phyloP scores from a whole-genome alignment of 148 eudicot species.

The Vaccinium corymbosum region DNA sequence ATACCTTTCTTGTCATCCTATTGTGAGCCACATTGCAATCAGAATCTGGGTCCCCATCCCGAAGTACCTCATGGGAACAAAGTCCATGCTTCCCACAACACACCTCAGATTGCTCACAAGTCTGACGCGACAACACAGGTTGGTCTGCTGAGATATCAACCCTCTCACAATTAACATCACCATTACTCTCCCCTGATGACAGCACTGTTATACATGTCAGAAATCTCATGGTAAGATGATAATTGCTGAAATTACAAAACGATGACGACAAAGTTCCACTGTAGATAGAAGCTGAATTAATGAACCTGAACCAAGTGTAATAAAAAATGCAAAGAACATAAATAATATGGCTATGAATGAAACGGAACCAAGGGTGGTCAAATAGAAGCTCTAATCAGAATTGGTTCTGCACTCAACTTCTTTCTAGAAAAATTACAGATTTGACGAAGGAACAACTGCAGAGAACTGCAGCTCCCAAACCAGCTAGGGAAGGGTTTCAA shows the following conservation, averaged over 20 bases:
- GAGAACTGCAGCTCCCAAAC: not conserved
- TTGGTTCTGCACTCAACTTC: not conserved
- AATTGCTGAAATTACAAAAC: not conserved
- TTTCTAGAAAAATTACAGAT: not conserved
- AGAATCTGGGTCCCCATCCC: constrained; percentile 45
- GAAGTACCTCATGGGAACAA: constrained; percentile 85
- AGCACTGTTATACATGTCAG: constrained; percentile 26
- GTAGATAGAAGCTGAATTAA: not conserved
- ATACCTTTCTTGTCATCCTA: constrained; percentile 68
- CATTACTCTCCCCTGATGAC: constrained; percentile 28
- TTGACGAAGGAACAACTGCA: not conserved
- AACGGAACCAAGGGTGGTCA: not conserved
- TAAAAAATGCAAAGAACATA: not conserved
- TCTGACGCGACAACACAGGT: constrained; percentile 25
- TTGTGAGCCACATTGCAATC: constrained; percentile 28
- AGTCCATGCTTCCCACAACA: constrained; percentile 79
- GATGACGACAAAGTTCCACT: not conserved
- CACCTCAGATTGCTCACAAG: constrained; percentile 38
- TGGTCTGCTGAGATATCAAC: constrained; percentile 25
- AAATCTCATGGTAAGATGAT: constrained; percentile 6
- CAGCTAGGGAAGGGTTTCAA: not conserved
- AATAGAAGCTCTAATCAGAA: not conserved
- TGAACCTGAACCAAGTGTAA: not conserved
- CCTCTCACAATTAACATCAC: constrained; percentile 27
- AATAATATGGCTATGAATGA: not conserved